Conservation (phyloP, 192 early-diverging fungal species). For the Obelidium mucronatum region DNA sequence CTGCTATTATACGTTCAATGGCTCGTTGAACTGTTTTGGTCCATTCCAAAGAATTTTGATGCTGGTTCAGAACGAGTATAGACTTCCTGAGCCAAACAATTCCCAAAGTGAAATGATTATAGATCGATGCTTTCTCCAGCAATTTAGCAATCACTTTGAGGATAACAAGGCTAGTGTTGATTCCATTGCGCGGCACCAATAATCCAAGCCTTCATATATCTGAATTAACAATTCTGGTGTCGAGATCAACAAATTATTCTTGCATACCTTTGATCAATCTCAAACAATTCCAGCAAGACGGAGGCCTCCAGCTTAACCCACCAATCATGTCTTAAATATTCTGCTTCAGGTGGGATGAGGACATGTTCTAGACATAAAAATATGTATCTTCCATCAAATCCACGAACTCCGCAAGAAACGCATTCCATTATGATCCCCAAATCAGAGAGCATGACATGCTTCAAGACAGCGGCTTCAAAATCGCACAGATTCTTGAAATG, state of each 20-base stretch:
- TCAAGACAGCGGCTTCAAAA: constrained; percentile 8
- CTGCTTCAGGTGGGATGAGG: background rate
- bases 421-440: background rate
- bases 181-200: no score
- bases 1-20: background rate
- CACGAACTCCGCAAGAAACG: background rate
- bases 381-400: background rate
- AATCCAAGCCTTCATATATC: background rate
- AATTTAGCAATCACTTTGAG: background rate
- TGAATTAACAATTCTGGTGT: background rate
- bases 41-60: background rate
- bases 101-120: background rate
- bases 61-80: background rate
- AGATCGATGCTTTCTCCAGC: background rate
- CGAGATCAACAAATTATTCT: background rate
- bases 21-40: background rate
- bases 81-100: background rate
- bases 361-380: background rate
- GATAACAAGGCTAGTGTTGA: background rate
- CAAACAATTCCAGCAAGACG: constrained; percentile 5
- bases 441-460: background rate
- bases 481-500: background rate
- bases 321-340: constrained; percentile 12
- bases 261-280: background rate
- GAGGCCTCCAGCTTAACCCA: constrained; percentile 13